phyloP scores from a whole-genome alignment of 352 stramenopile species.

The Phytophthora cryptogea region DNA sequence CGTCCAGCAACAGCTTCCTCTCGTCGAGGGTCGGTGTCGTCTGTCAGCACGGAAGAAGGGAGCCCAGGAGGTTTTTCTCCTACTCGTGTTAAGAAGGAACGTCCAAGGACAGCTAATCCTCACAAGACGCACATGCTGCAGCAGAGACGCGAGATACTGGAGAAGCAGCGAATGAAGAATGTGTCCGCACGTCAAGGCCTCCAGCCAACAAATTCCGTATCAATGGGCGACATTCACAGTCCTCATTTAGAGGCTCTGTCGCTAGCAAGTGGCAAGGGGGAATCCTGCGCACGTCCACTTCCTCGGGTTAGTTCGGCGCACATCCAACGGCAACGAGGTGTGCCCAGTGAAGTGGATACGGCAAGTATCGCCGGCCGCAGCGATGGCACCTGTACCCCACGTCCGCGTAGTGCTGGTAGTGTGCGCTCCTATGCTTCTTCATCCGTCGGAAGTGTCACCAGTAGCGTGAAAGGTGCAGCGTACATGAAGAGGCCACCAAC shows the following conservation, averaged over 20 bases:
- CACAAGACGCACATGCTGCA: conserved; percentile 69
- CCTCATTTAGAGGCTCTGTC: conserved; percentile 28
- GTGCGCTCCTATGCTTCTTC: conserved; percentile 36
- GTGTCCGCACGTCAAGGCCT: conserved; percentile 14
- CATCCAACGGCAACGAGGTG: conserved; percentile 8
- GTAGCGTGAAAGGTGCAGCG: conserved; percentile 51
- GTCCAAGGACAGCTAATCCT: conserved; percentile 63
- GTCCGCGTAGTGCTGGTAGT: conserved; percentile 63
- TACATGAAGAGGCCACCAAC: conserved; percentile 68
- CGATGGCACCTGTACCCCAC: conserved; percentile 11
- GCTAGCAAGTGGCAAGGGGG: conserved; percentile 16
- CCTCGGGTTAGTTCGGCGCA: conserved; percentile 6
- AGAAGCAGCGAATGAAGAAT: conserved; percentile 35
- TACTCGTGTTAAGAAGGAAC: conserved; percentile 47
- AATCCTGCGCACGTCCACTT: conserved; percentile 1
- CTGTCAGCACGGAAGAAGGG: conserved; percentile 11
- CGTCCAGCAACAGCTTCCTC: conserved; percentile 4
- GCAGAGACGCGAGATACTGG: conserved; percentile 57
- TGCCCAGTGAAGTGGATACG: conserved; percentile 11
- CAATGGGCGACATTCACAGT: conserved; percentile 45
- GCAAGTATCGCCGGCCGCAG: conserved; percentile 19
- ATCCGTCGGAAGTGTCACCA: conserved; percentile 23
- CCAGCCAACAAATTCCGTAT: conserved; percentile 37
- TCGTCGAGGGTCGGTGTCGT: conserved; percentile 8
- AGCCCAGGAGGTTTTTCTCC: not conserved